phyloP scores from a whole-genome alignment of 176 grass and related monocot genomes.

The Avena sativa region DNA sequence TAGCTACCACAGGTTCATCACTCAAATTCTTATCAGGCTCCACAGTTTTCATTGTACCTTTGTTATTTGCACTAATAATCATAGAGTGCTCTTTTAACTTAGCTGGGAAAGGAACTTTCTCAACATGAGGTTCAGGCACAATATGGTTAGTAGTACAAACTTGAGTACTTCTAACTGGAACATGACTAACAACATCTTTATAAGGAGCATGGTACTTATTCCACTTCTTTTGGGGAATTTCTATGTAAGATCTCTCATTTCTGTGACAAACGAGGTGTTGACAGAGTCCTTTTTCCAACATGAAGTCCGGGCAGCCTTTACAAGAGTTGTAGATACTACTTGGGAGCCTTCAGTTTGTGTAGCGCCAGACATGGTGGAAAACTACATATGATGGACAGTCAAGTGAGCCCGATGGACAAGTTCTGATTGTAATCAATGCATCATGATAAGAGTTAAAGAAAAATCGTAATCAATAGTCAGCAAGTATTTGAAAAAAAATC shows the following conservation, averaged over 20 bases:
- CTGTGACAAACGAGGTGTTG: slow-evolving; percentile 52
- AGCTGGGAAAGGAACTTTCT: no score
- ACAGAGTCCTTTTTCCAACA: slow-evolving; percentile 70
- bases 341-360: slow-evolving; percentile 8
- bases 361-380: slow-evolving; percentile 18
- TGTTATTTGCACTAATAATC: no score
- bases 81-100: no score
- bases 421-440: background rate
- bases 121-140: no score
- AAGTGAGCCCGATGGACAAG: background rate
- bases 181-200: no score
- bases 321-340: slow-evolving; percentile 24
- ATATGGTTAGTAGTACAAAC: no score
- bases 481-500: background rate
- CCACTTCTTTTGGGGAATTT: no score
- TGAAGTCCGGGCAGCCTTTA: slow-evolving; percentile 48
- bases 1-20: no score
- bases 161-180: no score
- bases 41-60: no score
- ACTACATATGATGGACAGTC: slow-evolving; percentile 26
- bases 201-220: no score
- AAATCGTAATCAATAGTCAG: background rate
- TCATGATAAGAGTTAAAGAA: background rate
- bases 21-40: no score
- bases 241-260: slow-evolving; percentile 49